Evolutionary conservation across 257 asterid species (phyloP).

Genomic region (Cynanchum wilfordii): DNA sequence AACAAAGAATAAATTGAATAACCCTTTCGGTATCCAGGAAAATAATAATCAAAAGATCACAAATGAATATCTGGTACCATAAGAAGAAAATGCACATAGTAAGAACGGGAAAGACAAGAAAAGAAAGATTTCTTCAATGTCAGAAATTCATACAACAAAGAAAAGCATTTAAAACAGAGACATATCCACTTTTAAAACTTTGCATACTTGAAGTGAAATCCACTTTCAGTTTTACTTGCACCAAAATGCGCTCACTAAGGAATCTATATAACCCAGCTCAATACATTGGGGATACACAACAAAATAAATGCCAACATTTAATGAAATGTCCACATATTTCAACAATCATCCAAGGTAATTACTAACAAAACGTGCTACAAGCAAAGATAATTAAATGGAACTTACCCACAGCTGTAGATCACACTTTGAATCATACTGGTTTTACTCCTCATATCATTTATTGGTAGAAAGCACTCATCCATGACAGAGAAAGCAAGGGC

Average conservation of each 20-base stretch:
- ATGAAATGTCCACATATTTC: background rate
- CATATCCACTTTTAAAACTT: background rate
- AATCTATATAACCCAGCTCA: background rate
- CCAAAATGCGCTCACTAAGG: background rate
- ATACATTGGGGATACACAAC: background rate
- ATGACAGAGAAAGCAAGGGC: constrained; percentile 31
- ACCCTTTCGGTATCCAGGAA: background rate
- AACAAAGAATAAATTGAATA: background rate
- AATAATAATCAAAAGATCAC: background rate
- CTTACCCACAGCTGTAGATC: constrained; percentile 35
- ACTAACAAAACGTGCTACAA: background rate
- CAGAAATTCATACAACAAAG: background rate
- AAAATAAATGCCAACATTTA: background rate
- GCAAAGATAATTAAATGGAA: background rate
- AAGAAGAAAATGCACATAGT: background rate
- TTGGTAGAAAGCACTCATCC: constrained; percentile 36
- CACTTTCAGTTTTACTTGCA: background rate
- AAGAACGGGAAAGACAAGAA: background rate
- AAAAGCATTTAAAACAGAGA: background rate
- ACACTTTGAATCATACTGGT: constrained; percentile 29
- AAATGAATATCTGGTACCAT: background rate
- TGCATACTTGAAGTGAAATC: background rate
- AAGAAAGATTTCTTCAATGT: background rate
- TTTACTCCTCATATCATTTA: constrained; percentile 30
- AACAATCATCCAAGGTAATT: background rate